A percentile compares a stretch with the other conserved stretches of the same genome.
Conservation (phyloP, 805 yeast genomes). For the Yarrowia sp. region DNA sequence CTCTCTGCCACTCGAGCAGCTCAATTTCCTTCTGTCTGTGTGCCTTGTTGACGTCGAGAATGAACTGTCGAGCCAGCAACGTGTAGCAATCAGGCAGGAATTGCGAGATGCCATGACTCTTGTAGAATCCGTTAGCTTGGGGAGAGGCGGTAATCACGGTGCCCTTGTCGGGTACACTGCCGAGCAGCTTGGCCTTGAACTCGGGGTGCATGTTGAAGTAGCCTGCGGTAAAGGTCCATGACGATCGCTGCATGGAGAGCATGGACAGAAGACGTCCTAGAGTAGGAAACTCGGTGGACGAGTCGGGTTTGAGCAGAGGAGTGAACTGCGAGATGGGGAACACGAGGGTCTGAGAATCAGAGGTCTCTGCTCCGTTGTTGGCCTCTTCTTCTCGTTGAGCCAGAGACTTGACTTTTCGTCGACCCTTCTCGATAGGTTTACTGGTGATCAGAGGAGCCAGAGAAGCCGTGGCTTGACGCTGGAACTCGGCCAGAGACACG, state of each 20-base stretch:
- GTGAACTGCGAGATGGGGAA: constrained; percentile 91
- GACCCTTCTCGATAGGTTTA: constrained; percentile 36
- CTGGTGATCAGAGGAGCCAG: constrained; percentile 55
- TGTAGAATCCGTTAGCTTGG: constrained; percentile 87
- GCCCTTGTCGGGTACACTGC: constrained; percentile 54
- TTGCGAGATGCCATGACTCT: constrained; percentile 75
- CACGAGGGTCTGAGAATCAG: constrained; percentile 54
- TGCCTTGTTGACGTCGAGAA: constrained; percentile 46
- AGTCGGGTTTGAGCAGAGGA: constrained; percentile 64
- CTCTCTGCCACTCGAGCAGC: constrained; percentile 82
- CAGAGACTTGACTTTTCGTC: not conserved
- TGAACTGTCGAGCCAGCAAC: constrained; percentile 65
- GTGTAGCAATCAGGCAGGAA: constrained; percentile 85
- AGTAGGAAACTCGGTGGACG: constrained; percentile 79
- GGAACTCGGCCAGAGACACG: constrained; percentile 32
- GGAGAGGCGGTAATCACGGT: constrained; percentile 88
- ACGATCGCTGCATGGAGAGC: constrained; percentile 51
- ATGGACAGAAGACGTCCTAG: constrained; percentile 58
- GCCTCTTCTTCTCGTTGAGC: constrained; percentile 26
- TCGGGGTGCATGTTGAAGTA: constrained; percentile 88
- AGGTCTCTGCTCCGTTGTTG: constrained; percentile 33
- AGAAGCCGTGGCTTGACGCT: constrained; percentile 45
- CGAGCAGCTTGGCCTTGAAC: constrained; percentile 55
- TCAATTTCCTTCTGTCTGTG: constrained; percentile 47
- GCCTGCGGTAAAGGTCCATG: constrained; percentile 93